A percentile compares a stretch with the other conserved stretches of the same genome.
These are phyloP conservation scores for Coprinopsis cinerea DNA, from an alignment of 768 basidiomycete genomes.

Conservation along the genomic window DNA sequence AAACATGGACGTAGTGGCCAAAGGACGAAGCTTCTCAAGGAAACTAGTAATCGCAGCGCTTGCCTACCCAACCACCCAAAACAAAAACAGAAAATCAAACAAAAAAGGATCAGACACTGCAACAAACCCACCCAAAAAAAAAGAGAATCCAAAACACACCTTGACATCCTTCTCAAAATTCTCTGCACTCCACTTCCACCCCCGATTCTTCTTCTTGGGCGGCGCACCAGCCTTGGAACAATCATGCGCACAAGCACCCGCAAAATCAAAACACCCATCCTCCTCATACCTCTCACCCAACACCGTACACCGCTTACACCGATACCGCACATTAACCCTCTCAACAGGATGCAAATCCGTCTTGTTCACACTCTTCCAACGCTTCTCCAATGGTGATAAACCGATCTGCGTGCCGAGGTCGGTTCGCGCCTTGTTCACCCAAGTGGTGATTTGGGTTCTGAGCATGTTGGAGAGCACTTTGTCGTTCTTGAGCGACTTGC, in stretches of 20 bases:
- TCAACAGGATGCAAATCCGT: constrained; percentile 49
- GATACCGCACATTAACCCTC: constrained; percentile 53
- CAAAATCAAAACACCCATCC: constrained; percentile 49
- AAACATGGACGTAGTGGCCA: too few species aligned
- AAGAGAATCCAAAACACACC: constrained; percentile 26
- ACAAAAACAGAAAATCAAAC: background rate
- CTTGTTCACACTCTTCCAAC: constrained; percentile 47
- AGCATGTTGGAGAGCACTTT: constrained; percentile 12
- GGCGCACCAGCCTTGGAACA: constrained; percentile 36
- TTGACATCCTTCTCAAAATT: constrained; percentile 56
- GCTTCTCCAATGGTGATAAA: constrained; percentile 36
- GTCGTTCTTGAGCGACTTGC: constrained; percentile 18
- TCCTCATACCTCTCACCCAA: constrained; percentile 26
- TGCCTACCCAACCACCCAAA: constrained; percentile 31
- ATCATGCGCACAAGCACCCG: constrained; percentile 51
- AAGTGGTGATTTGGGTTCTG: constrained; percentile 35
- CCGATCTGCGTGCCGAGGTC: constrained; percentile 45
- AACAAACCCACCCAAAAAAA: background rate
- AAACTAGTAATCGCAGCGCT: constrained; percentile 35
- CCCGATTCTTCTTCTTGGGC: constrained; percentile 15
- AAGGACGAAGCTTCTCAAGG: too few species aligned
- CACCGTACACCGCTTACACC: constrained; percentile 46
- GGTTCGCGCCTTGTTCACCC: constrained; percentile 40
- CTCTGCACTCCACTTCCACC: constrained; percentile 39
- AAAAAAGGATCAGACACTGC: background rate